A percentile compares a stretch with the other conserved stretches of the same genome.
Conservation (phyloP, 768 basidiomycete species). For the Crassisporium funariophilum region DNA sequence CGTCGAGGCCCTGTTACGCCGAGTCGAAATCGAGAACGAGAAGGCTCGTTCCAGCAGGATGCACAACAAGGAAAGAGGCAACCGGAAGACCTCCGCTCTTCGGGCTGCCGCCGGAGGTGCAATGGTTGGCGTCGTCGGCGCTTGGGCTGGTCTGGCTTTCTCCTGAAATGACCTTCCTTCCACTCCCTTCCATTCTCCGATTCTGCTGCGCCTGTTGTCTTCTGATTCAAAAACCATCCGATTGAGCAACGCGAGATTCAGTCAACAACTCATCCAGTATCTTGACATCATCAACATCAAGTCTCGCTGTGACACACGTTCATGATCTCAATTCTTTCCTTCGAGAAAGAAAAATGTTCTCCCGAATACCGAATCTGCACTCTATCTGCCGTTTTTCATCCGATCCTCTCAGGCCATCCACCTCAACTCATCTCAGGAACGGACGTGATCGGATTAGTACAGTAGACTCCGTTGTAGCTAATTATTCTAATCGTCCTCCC, state of each 20-base stretch:
- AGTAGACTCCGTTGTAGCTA: background rate
- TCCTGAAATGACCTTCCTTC: conserved; percentile 23
- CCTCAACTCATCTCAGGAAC: background rate
- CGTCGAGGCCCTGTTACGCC: conserved; percentile 41
- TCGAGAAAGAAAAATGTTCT: too few relatives aligned
- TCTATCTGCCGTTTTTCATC: too few relatives aligned
- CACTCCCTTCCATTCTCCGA: background rate
- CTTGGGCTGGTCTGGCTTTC: conserved; percentile 61
- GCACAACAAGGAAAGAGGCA: conserved; percentile 4
- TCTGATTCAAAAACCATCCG: too few relatives aligned
- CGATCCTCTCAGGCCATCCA: too few relatives aligned
- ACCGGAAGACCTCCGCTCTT: conserved; percentile 19
- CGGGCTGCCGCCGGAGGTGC: conserved; percentile 56
- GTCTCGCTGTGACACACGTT: too few relatives aligned
- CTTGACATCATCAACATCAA: background rate
- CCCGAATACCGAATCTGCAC: too few relatives aligned
- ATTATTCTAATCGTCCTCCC: background rate
- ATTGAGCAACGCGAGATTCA: too few relatives aligned
- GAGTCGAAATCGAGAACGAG: conserved; percentile 32
- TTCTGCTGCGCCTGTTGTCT: background rate
- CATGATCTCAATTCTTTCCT: too few relatives aligned
- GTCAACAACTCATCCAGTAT: too few relatives aligned
- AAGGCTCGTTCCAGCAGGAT: conserved; percentile 19
- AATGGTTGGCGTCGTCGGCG: conserved; percentile 62
- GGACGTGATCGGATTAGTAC: background rate